Percentiles rank a stretch among this genome's conserved stretches.
Evolutionary conservation across 495 filamentous ascomycete genomes (phyloP).

Genomic region (Hypomontagnella submonticulosa): DNA sequence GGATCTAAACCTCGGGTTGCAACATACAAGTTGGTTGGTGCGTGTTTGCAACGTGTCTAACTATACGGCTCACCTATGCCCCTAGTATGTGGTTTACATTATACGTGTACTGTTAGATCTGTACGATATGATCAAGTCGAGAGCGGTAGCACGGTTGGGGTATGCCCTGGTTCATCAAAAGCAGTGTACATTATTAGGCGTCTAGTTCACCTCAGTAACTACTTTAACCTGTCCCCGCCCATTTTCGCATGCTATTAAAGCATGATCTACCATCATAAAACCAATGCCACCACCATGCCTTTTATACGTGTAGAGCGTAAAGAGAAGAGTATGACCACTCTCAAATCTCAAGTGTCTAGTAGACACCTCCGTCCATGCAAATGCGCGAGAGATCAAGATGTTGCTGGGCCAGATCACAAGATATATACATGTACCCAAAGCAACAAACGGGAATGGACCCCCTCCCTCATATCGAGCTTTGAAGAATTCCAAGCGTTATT

Average conservation of each 20-base stretch:
- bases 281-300: too few relatives aligned
- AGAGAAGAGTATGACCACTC: too few relatives aligned
- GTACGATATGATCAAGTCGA: not conserved
- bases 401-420: not conserved
- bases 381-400: not conserved
- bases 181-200: constrained; percentile 1
- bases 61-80: too few relatives aligned
- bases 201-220: too few relatives aligned
- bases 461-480: too few relatives aligned
- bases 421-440: constrained; percentile 6
- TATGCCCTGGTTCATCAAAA: constrained; percentile 19
- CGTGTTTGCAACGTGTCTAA: not conserved
- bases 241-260: too few relatives aligned
- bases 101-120: constrained; percentile 11
- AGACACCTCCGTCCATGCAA: not conserved
- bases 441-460: too few relatives aligned
- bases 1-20: not conserved
- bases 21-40: not conserved
- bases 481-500: too few relatives aligned
- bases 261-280: too few relatives aligned
- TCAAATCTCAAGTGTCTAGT: too few relatives aligned
- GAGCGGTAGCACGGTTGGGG: constrained; percentile 9
- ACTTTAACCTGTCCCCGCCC: too few relatives aligned
- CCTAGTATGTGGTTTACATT: not conserved
- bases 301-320: too few relatives aligned